phyloP scores from a whole-genome alignment of 1,284 basidiomycete species.

The Cryptococcus neoformans region DNA sequence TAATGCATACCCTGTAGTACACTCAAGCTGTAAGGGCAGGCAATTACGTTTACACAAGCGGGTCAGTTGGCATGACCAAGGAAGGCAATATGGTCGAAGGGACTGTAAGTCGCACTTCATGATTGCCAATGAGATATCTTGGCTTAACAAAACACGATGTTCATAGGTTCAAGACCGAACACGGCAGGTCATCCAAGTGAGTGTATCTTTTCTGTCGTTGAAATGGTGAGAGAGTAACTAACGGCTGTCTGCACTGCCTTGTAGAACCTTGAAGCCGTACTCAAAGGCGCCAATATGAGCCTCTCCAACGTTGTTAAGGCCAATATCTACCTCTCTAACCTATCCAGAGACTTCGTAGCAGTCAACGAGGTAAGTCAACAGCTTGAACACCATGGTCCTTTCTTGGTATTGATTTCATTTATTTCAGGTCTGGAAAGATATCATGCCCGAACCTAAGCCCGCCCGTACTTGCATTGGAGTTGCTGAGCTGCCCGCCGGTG shows the following conservation, averaged over 20 bases:
- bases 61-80: conserved; percentile 40
- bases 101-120: conserved; percentile 20
- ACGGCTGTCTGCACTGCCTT: too few species aligned
- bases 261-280: conserved; percentile 39
- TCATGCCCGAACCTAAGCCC: conserved; percentile 54
- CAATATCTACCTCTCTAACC: conserved; percentile 43
- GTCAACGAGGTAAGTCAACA: conserved; percentile 35
- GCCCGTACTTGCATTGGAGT: conserved; percentile 67
- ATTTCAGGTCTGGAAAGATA: conserved; percentile 33
- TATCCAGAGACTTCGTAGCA: conserved; percentile 34
- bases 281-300: conserved; percentile 32
- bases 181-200: conserved; percentile 36
- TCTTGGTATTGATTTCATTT: background rate
- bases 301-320: conserved; percentile 42
- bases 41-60: conserved; percentile 37
- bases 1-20: conserved; percentile 25
- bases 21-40: conserved; percentile 44
- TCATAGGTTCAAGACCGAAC: conserved; percentile 36
- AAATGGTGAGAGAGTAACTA: too few species aligned
- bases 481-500: conserved; percentile 56
- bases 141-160: background rate
- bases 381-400: too few species aligned
- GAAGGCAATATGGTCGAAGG: conserved; percentile 43
- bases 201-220: background rate
- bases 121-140: background rate